Conservation (phyloP, 1,139 yeast species). For the Debaryomyces subglobosus region DNA sequence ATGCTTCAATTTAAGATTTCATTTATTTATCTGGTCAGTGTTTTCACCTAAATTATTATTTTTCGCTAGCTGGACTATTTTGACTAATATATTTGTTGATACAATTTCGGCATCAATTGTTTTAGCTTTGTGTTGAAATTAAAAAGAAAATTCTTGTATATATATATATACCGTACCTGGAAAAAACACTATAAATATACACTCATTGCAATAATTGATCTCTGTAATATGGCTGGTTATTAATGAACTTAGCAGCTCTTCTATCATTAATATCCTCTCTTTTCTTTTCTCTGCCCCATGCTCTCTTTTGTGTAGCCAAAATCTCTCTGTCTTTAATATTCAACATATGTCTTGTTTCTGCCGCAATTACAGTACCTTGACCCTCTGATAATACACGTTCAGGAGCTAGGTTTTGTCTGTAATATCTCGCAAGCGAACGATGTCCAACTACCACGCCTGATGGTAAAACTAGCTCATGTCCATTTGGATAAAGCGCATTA, state of each 20-base stretch:
- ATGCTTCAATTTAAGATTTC: constrained; percentile 77
- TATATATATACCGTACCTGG: neutral
- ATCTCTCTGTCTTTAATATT: constrained; percentile 54
- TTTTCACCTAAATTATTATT: constrained; percentile 90
- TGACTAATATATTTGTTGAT: constrained; percentile 52
- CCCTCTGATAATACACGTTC: constrained; percentile 78
- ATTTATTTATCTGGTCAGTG: constrained; percentile 95
- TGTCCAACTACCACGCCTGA: constrained; percentile 89
- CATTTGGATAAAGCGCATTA: constrained; percentile 51
- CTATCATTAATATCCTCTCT: constrained; percentile 73
- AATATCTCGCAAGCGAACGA: constrained; percentile 83
- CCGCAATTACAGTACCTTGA: constrained; percentile 92
- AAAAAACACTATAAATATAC: neutral
- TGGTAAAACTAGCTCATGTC: constrained; percentile 81
- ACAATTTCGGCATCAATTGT: constrained; percentile 22
- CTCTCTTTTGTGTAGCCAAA: constrained; percentile 67
- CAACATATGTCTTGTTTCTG: constrained; percentile 79
- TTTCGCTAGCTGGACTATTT: constrained; percentile 73
- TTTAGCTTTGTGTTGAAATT: constrained; percentile 11
- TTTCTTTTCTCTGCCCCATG: constrained; percentile 73
- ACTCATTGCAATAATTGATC: constrained; percentile 82
- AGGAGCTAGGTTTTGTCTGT: constrained; percentile 78
- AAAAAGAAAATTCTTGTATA: neutral
- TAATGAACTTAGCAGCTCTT: constrained; percentile 78
- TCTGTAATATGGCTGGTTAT: constrained; percentile 89